A percentile compares a stretch with the other conserved stretches of the same genome.
Conservation (phyloP, 78 protist genomes). For the Cavenderia fasciculata region DNA sequence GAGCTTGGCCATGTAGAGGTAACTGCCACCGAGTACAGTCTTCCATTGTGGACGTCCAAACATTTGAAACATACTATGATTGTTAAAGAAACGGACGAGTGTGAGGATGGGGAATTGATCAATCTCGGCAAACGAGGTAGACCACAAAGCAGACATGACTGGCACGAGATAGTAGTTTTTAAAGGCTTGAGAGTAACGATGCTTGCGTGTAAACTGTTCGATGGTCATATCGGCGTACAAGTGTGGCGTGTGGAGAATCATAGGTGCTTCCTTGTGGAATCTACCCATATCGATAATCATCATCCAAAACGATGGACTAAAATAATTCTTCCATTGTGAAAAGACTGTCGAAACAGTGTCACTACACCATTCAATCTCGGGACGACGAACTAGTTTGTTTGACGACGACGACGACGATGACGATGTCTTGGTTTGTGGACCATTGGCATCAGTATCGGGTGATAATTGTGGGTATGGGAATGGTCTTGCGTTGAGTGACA, state of each 20-base stretch:
- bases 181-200: slow-evolving; percentile 36
- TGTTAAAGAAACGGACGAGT: slow-evolving; percentile 26
- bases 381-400: neutral
- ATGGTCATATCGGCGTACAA: slow-evolving; percentile 4
- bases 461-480: too few species aligned
- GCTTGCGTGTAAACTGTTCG: neutral
- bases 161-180: slow-evolving; percentile 43
- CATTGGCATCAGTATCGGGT: too few species aligned
- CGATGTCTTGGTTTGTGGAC: too few species aligned
- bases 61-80: slow-evolving; percentile 32
- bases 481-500: slow-evolving; percentile 16
- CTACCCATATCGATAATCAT: slow-evolving; percentile 27
- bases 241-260: neutral
- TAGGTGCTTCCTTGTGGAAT: slow-evolving; percentile 33
- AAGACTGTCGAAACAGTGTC: slow-evolving; percentile 26
- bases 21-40: slow-evolving; percentile 37
- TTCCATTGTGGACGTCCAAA: slow-evolving; percentile 50
- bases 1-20: slow-evolving; percentile 22
- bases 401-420: too few species aligned
- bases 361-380: slow-evolving; percentile 46
- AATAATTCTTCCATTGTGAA: slow-evolving; percentile 31
- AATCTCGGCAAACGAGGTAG: slow-evolving; percentile 34
- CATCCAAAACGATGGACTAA: slow-evolving; percentile 39
- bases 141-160: slow-evolving; percentile 58
- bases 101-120: slow-evolving; percentile 45